These are phyloP conservation scores for Floccularia luteovirens DNA, from an alignment of 768 basidiomycete genomes.

Conservation along the genomic window DNA sequence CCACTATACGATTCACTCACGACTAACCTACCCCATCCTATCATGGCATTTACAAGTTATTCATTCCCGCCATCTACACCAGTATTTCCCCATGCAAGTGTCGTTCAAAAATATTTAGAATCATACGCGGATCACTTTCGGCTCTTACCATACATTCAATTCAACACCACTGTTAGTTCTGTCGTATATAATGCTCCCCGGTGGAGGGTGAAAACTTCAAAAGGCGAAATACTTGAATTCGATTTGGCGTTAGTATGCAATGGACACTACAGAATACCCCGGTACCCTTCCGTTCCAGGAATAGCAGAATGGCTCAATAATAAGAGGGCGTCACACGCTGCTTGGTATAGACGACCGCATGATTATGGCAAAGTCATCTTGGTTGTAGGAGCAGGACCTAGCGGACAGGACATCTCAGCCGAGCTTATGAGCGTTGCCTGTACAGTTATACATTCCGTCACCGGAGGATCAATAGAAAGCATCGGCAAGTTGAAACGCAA, in stretches of 20 bases:
- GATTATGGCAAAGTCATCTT: slow-evolving; percentile 35
- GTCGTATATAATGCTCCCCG: slow-evolving; percentile 29
- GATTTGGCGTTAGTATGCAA: slow-evolving; percentile 72
- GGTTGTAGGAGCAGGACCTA: slow-evolving; percentile 51
- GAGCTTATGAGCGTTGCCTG: slow-evolving; percentile 42
- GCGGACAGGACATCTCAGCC: slow-evolving; percentile 57
- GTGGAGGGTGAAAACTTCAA: slow-evolving; percentile 45
- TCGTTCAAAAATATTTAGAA: slow-evolving; percentile 64
- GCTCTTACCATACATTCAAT: slow-evolving; percentile 51
- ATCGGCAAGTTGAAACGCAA: slow-evolving; percentile 28
- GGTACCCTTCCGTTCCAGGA: slow-evolving; percentile 54
- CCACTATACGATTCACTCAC: slow-evolving; percentile 75
- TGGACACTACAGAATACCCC: slow-evolving; percentile 65
- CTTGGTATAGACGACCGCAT: slow-evolving; percentile 54
- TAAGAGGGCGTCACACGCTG: slow-evolving; percentile 54
- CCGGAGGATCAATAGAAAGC: slow-evolving; percentile 23
- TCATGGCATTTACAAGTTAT: slow-evolving; percentile 63
- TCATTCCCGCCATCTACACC: slow-evolving; percentile 67
- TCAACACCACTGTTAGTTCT: slow-evolving; percentile 48
- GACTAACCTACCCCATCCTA: slow-evolving; percentile 75
- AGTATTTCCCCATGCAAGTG: slow-evolving; percentile 55
- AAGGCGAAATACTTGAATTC: slow-evolving; percentile 28
- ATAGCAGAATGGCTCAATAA: slow-evolving; percentile 46
- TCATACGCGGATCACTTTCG: slow-evolving; percentile 57
- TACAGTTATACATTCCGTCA: slow-evolving; percentile 50